These are phyloP conservation scores for Neurospora sp. DNA, from an alignment of 495 filamentous ascomycete genomes.

Conservation along the genomic window DNA sequence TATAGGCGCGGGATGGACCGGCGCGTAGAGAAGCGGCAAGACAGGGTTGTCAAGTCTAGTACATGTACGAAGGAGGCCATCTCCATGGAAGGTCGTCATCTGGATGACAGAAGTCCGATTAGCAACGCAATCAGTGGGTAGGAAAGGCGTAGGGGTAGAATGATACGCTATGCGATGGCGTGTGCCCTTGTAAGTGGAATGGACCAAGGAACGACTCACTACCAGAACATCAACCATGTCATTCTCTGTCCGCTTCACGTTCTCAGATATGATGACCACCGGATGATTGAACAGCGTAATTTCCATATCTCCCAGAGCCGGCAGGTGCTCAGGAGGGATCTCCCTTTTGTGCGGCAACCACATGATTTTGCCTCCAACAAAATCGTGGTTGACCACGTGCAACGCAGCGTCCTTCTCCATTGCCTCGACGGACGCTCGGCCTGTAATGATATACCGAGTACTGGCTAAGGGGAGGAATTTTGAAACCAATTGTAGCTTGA, in stretches of 20 bases:
- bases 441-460: neutral
- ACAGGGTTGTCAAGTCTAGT: too few species aligned
- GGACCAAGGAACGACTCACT: neutral
- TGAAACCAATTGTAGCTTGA: neutral
- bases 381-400: neutral
- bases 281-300: too few species aligned
- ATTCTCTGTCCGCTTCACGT: neutral
- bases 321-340: too few species aligned
- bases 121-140: neutral
- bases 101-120: neutral
- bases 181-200: neutral
- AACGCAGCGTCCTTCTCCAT: neutral
- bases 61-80: too few species aligned
- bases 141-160: neutral
- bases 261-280: neutral
- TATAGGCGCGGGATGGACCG: neutral
- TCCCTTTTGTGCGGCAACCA: neutral
- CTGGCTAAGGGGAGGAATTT: neutral
- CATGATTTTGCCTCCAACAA: neutral
- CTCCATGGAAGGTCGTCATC: fast-evolving
- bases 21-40: neutral
- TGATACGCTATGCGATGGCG: too few species aligned
- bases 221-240: neutral
- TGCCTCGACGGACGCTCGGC: neutral
- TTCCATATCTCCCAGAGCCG: too few species aligned